Conservation (phyloP, 495 filamentous ascomycete genomes). For the Aspergillus kassunensis region DNA sequence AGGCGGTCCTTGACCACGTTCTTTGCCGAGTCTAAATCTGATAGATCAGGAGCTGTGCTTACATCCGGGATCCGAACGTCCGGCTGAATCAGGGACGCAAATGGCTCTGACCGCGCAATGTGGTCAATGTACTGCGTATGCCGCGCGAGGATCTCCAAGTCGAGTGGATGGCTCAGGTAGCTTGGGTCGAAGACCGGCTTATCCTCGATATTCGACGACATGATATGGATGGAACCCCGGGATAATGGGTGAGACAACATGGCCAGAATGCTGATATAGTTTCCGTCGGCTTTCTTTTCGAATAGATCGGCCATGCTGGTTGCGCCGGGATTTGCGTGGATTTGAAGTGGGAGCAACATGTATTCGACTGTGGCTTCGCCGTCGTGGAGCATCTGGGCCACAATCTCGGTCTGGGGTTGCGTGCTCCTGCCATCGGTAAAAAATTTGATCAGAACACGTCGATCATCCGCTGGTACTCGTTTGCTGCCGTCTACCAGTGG, state of each 20-base stretch:
- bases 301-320: neutral
- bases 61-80: neutral
- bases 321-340: neutral
- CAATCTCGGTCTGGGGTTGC: conserved; percentile 49
- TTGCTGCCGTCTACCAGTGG: neutral
- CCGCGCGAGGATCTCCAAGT: conserved; percentile 33
- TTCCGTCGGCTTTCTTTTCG: neutral
- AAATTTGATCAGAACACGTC: too few relatives aligned
- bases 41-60: conserved; percentile 11
- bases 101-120: neutral
- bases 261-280: conserved; percentile 4
- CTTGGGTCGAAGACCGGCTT: neutral
- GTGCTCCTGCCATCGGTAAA: too few relatives aligned
- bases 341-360: neutral
- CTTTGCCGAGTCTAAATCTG: conserved; percentile 34
- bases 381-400: conserved; percentile 35
- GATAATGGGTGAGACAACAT: conserved; percentile 54
- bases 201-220: neutral
- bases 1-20: neutral
- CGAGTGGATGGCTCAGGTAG: conserved; percentile 22
- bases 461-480: neutral
- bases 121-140: conserved; percentile 3
- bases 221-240: conserved; percentile 44
- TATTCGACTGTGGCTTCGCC: conserved; percentile 1
- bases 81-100: neutral